Evolutionary conservation across 176 grass and related monocot genomes (phyloP), one percentile per base, ranked within the genome.

Genomic region (Rhipidocladum racemiflorum): DNA sequence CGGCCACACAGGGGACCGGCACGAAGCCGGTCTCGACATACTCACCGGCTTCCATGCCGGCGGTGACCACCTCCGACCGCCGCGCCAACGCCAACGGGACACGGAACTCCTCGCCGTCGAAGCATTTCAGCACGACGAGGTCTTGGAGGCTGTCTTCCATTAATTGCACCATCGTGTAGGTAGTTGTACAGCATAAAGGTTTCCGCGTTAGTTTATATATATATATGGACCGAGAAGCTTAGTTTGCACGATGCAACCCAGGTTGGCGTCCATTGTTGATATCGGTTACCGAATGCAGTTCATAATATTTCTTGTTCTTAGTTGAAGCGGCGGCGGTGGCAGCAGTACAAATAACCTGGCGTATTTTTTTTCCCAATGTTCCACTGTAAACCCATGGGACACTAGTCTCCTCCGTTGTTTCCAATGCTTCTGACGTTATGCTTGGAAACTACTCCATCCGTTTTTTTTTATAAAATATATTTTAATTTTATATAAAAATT

Each of bases 91-190:
- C 46, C 1, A 46, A 29, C 9, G 61, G 81, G 44, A 75, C 60
- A 15, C 16, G 81, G 18, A 84, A 75, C 81, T 84, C 61, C 44
- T 74, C 81, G 23, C 71, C 70, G 35, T 75, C 71, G 71, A 84
- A 84, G 61, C 71, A 84, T 46, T 71, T 66, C 30, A 84, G 71
- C 81, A 67, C 15, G 17, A 84, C 61, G 11, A 65, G 18, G 81
- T 64, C 69, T 4, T 73, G 3, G 27, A 27, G 10, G 77, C 1
- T 21, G 39, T 45, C 54, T 1, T 44, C 69, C 80, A 82, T 62
- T 62, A 6, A 4, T 27, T 21, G 39, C 39, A 17, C 32, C 36
- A 9, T 1, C 25, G 35, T 6, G 35, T 68, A 5, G 13, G 2
- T 40, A 18, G 28, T 29, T 8, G 1, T 29, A 20, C 34, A 13